phyloP scores from a whole-genome alignment of 2,329 filamentous ascomycete genomes.

The Colletotrichum truncatum region DNA sequence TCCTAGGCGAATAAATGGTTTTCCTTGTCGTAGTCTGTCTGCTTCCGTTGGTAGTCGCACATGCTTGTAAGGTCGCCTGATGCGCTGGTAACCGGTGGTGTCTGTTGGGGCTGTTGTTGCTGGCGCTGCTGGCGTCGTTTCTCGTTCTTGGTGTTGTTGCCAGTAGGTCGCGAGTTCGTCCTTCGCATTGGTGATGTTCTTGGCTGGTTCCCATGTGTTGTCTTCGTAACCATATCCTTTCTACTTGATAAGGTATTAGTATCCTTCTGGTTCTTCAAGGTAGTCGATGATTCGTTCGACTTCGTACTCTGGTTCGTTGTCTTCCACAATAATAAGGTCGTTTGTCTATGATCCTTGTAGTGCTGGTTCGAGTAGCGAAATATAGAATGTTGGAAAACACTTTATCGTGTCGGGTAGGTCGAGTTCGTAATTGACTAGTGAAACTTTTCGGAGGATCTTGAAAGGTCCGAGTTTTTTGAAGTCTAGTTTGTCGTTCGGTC shows the following conservation, averaged over 20 bases:
- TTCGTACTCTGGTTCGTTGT: neutral
- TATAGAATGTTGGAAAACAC: neutral
- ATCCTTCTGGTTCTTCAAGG: neutral
- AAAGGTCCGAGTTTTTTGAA: neutral
- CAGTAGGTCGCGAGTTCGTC: no score
- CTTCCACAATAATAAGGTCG: neutral
- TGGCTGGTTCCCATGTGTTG: neutral
- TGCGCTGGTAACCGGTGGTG: neutral
- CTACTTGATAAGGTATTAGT: neutral
- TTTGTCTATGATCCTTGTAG: neutral
- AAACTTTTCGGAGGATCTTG: neutral
- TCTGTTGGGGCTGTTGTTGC: no score
- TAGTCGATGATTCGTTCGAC: neutral
- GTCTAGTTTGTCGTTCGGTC: neutral
- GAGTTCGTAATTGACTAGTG: neutral
- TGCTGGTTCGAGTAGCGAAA: neutral
- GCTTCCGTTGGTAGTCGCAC: neutral
- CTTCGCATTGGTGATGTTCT: neutral
- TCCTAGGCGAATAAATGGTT: neutral
- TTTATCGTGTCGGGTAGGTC: neutral
- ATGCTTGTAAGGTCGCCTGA: neutral
- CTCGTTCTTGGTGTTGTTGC: no score
- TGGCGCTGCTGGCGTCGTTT: neutral
- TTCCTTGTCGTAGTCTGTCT: neutral
- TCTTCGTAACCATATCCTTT: neutral